Evolutionary conservation across 345 rosid species (phyloP).

Genomic region (Orychophragmus violaceus): DNA sequence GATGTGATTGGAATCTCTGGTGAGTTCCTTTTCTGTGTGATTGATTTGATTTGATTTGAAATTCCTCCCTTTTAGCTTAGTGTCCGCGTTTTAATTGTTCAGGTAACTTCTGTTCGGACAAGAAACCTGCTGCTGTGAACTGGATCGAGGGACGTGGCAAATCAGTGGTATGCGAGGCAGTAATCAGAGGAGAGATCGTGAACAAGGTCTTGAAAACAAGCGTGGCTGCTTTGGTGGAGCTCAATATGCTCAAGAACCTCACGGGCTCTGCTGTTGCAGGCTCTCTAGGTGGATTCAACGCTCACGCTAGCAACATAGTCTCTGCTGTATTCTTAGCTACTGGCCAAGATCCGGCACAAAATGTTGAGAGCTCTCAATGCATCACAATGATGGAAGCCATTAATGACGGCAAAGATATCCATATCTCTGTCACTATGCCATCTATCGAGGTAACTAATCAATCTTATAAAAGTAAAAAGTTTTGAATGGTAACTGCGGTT

Average conservation of each 20-base stretch:
- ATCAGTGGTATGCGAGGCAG: constrained; percentile 85
- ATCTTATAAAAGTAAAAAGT: too few species aligned
- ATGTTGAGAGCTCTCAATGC: constrained; percentile 83
- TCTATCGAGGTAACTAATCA: constrained; percentile 53
- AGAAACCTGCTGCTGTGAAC: constrained; percentile 88
- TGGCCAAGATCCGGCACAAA: constrained; percentile 90
- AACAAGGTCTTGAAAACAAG: constrained; percentile 64
- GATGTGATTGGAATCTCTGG: constrained; percentile 76
- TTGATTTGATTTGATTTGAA: too few species aligned
- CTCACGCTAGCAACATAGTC: constrained; percentile 82
- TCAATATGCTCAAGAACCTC: constrained; percentile 80
- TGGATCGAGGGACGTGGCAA: constrained; percentile 92
- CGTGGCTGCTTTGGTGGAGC: constrained; percentile 71
- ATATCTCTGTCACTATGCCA: constrained; percentile 85
- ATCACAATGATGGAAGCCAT: constrained; percentile 91
- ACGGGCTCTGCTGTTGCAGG: constrained; percentile 83
- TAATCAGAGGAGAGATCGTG: constrained; percentile 63
- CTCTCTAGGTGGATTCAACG: constrained; percentile 81
- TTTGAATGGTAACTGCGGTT: too few species aligned
- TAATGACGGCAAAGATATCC: constrained; percentile 70
- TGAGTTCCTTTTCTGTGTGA: too few species aligned
- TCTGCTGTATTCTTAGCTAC: constrained; percentile 82
- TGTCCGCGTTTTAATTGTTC: too few species aligned
- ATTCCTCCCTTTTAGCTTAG: too few species aligned
- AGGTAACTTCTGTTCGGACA: constrained; percentile 84